Evolutionary conservation across 345 rosid genomes (phyloP), one percentile per base, ranked within the genome.

Genomic region (Linum tenue): DNA sequence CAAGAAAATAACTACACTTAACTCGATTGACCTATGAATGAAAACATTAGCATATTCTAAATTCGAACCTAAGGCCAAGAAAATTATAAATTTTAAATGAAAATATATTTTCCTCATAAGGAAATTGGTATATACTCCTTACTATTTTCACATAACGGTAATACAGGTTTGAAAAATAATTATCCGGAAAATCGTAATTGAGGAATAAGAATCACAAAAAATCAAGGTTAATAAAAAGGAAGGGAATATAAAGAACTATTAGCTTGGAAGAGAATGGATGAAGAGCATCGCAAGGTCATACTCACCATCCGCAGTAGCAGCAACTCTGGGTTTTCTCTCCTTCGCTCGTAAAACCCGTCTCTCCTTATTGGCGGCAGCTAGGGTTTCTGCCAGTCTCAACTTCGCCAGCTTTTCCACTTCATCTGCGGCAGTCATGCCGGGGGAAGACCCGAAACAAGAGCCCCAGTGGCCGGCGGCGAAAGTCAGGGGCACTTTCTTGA

Each of bases 401-500:
- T n/a, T 39, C 38, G 10, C 51, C 7, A 15, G 14, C 0, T 37
- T 55, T 15, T 57, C 65, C 0, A 37, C 36, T 7, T 48, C 67
- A 3, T 35, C 5, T 14, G 16, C 59, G 38, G 36, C 74, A 63
- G 38, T 67, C 69, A 75, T 75, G 78, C 38, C 72, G 8, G 66
- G 72, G 17, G 51, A 56, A 14, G 78, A 75, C 43, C 53, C 58
- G 22, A 65, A 17, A 22, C 65, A 62, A 63, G 64, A 4, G 31
- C 14, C 55, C 41, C 66, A 77, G 75, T 90, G 99, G 96, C 71
- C 91, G 12, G 95, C 92, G 36, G 80, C 11, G 60, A 78, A 59
- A 73, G 99, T 94, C 60, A 79, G 99, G 44, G 91, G 85, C 37
- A 94, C 97, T 0, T 94, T 85, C 73, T 1, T 88, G 40, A 80